Conservation (phyloP, 371 early-diverging fungal species). For the Chytridium lagenaria region DNA sequence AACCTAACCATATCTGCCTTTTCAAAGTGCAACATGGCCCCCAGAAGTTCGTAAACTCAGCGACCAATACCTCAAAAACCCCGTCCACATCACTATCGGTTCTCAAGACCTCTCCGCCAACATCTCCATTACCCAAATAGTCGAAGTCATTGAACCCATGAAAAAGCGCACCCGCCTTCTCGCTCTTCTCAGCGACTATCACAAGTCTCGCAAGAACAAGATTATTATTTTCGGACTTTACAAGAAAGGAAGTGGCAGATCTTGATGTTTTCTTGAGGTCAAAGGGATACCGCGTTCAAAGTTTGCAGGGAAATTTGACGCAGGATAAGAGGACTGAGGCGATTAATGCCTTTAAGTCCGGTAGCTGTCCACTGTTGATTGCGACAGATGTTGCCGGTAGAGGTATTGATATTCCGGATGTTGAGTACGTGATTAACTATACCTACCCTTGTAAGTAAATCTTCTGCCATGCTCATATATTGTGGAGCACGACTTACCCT, state of each 20-base stretch:
- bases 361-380: conserved; percentile 76
- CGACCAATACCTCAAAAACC: conserved; percentile 77
- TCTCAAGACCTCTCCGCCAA: conserved; percentile 92
- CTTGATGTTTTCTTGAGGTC: conserved; percentile 72
- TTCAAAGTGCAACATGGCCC: conserved; percentile 59
- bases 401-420: conserved; percentile 96
- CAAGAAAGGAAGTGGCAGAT: conserved; percentile 92
- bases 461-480: not conserved
- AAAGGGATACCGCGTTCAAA: conserved; percentile 81
- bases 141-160: conserved; percentile 83
- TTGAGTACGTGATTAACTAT: conserved; percentile 98
- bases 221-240: conserved; percentile 91
- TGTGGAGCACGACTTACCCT: too few species aligned
- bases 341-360: conserved; percentile 74
- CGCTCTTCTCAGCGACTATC: conserved; percentile 81
- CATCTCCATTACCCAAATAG: conserved; percentile 89
- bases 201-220: conserved; percentile 74
- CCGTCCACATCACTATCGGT: conserved; percentile 93
- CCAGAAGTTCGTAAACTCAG: conserved; percentile 83
- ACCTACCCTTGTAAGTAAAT: conserved; percentile 81
- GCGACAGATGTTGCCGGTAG: conserved; percentile 93
- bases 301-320: conserved; percentile 85
- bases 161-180: conserved; percentile 72
- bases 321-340: conserved; percentile 76
- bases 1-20: too few species aligned